Conservation (phyloP, 108 stramenopile species). For the Heterococcus sp. region DNA sequence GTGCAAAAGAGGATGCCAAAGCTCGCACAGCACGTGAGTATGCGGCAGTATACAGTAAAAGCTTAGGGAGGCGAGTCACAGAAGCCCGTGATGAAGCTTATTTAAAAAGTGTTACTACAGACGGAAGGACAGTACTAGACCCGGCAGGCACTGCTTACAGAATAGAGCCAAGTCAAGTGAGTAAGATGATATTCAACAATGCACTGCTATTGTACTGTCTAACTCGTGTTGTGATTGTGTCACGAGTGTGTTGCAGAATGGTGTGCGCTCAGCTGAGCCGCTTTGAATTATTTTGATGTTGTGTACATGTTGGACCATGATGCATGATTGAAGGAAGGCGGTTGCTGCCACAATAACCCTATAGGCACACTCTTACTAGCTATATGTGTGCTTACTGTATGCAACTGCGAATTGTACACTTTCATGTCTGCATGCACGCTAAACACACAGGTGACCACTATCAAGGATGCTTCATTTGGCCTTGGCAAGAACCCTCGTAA, state of each 20-base stretch:
- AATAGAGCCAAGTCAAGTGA: not conserved
- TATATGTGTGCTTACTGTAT: no score
- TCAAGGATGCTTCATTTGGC: conserved; percentile 45
- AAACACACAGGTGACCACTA: conserved; percentile 29
- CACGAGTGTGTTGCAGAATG: no score
- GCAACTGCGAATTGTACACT: no score
- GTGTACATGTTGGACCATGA: no score
- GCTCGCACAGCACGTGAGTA: not conserved
- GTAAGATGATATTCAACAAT: no score
- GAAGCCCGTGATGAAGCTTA: not conserved
- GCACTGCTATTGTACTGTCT: no score
- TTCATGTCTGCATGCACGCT: not conserved
- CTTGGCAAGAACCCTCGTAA: conserved; percentile 31
- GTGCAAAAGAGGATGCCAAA: not conserved
- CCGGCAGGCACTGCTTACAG: not conserved
- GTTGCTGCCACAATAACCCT: no score
- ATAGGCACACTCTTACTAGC: no score
- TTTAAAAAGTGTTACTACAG: not conserved
- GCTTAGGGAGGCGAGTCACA: not conserved
- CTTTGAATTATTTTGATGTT: no score
- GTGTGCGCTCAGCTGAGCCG: no score
- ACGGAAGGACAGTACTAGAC: not conserved
- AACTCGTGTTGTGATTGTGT: no score
- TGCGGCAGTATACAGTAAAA: not conserved
- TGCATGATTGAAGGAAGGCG: no score